These are phyloP conservation scores for Solanum hybrid DNA, from an alignment of 305 asterid genomes.

Conservation along the genomic window DNA sequence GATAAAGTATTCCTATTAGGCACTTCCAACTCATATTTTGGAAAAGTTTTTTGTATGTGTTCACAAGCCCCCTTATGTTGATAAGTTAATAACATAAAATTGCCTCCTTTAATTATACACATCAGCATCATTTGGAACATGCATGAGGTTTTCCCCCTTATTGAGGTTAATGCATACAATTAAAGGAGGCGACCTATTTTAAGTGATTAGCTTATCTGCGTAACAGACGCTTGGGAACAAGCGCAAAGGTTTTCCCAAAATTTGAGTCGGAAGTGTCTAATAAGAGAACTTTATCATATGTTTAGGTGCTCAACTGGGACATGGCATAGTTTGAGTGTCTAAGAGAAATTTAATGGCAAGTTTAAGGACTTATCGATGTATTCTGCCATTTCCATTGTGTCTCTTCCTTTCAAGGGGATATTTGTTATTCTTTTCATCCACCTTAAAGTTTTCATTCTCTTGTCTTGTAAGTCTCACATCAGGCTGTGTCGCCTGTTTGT, in stretches of 20 bases:
- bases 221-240: background rate
- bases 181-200: background rate
- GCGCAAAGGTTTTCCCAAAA: background rate
- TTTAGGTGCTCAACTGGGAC: background rate
- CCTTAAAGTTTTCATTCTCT: background rate
- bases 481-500: background rate
- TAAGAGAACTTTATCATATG: background rate
- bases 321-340: background rate
- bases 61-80: background rate
- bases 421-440: background rate
- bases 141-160: background rate
- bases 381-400: background rate
- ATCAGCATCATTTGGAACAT: background rate
- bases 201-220: background rate
- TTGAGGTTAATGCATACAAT: background rate
- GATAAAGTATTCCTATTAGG: background rate
- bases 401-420: background rate
- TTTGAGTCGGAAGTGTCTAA: background rate
- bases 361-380: background rate
- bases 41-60: background rate
- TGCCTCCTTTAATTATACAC: background rate
- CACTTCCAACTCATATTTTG: background rate
- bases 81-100: background rate
- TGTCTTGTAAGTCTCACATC: background rate
- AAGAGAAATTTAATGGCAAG: background rate